Base-by-base conservation (phyloP, 805 yeast species). In the Metschnikowia reukaufii region DNA sequence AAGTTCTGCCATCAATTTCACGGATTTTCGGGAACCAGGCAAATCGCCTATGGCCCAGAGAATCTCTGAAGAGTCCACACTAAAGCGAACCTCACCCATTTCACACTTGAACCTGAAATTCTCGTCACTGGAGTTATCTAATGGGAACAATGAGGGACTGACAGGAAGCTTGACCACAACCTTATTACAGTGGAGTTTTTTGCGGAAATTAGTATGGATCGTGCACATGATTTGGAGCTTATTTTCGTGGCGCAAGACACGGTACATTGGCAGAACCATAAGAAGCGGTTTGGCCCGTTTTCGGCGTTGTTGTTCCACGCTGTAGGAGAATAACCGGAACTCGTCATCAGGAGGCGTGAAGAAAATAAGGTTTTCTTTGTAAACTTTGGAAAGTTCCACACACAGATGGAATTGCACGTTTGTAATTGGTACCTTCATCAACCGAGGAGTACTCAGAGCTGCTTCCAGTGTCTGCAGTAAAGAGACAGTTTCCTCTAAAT, bases 291-390 rank as follows among this genome's bases (percentile, higher is more conserved):
- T 45, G 43, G 65, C 68, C n/a, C 57, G 45, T 32, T 54, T 57
- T 40, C 72, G 73, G 19, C 73, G 61, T 44, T 64, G 72, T 32
- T 67, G 66, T 16, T 77, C 78, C 35, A 72, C 73, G 4, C 76
- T 60, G 49, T 71, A 69, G 3, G 69, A 61, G 59, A 73, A 63
- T 2, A 72, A 56, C 2, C 59, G 56, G 42, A 73, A 73, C 45
- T 68, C 62, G 47, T 72, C 76, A 41, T 89, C 97, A 0, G 97
- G 97, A 13, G 97, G 97, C 15, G 86, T 80, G 62, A 90, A 91
- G 23, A 83, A 79, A 27, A 91, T 81, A 47, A 81, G 77, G 55
- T 89, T 84, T 6, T 77, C 75, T 15, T 68, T 63, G 63, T 91
- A 95, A 52, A 86, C 77, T 42, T 83, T 74, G 2, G 84, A 79